Conservation (phyloP, 176 grass and related monocot genomes). For the Rhynchospora breviuscula region DNA sequence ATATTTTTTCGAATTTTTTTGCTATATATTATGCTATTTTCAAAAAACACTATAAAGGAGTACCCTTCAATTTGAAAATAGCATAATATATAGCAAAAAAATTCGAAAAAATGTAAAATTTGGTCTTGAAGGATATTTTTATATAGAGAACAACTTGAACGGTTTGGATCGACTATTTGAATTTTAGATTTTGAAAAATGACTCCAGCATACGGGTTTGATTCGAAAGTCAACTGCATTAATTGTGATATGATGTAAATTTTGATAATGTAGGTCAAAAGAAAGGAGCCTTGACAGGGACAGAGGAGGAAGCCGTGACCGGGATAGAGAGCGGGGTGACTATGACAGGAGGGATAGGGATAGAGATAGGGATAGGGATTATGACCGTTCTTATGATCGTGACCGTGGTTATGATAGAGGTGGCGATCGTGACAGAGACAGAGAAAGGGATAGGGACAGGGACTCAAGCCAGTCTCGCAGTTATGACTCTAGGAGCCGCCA, state of each 20-base stretch:
- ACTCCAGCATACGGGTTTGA: too few relatives aligned
- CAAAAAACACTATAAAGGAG: too few relatives aligned
- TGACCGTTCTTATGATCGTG: constrained; percentile 56
- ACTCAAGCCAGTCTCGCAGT: constrained; percentile 29
- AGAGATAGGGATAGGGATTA: constrained; percentile 70
- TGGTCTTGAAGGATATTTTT: too few relatives aligned
- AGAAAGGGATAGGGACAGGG: constrained; percentile 50
- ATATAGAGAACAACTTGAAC: too few relatives aligned
- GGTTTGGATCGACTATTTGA: too few relatives aligned
- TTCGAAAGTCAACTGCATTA: not conserved
- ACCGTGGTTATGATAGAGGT: constrained; percentile 62
- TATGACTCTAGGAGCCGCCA: constrained; percentile 61
- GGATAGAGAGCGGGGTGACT: constrained; percentile 51
- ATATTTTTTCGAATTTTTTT: too few relatives aligned
- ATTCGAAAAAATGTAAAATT: too few relatives aligned
- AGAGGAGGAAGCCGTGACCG: constrained; percentile 51
- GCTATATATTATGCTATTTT: too few relatives aligned
- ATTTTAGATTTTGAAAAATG: too few relatives aligned
- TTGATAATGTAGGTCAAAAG: constrained; percentile 44
- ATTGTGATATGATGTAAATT: not conserved
- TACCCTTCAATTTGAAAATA: too few relatives aligned
- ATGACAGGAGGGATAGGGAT: constrained; percentile 42
- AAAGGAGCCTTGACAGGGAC: constrained; percentile 56
- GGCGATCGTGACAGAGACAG: constrained; percentile 47
- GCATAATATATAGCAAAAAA: too few relatives aligned